Base-by-base conservation (phyloP, 202 grass and related monocot genomes). In the Eragrostis tef region DNA sequence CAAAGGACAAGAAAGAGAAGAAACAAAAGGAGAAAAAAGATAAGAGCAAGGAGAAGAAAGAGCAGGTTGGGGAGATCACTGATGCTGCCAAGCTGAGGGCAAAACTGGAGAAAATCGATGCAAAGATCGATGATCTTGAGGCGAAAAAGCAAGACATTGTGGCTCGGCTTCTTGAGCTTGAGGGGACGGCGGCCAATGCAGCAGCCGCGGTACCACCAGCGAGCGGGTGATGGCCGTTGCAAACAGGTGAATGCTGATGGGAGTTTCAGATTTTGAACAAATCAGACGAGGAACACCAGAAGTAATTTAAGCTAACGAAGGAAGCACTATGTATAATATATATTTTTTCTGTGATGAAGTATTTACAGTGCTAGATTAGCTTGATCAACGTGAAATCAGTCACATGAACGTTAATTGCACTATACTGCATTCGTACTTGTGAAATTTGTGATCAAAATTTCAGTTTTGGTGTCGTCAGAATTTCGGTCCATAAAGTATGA, bases 31-130 rank as follows among this genome's bases (percentile, higher is more conserved):
- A 82, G 16, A 62, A 88, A 15, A 69, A 80, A 17, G 68, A 85
- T 31, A 79, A 84, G 52, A 25, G 29, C 54, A 54, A 88, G 13
- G 1, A 84, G 22, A 47, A 76, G 12, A 78, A 85, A 20, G 81
- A 85, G 17, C 71, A 83, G 19, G 79, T 82, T 11, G 67, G 45
- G 14, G 67, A 83, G 63, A 75, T 48, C 0, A 85, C 44, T 0
- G 74, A 90, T 9, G 25, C 21, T 0, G 1, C 45, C 82, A 93
- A 90, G 49, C 69, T 90, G 47, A 83, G 69, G 11, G 36, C 39
- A 0, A 93, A 85, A 64, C 10, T 93, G 16, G 82, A 87, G 78
- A 89, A 87, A 24, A 51, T 93, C 0, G 85, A 93, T 26, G 85
- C 44, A 0, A 93, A 93, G 50, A 87, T 93, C 4, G 81, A 89